Conservation (phyloP, 2,329 filamentous ascomycete genomes). For the Neofusicoccum cordaticola region DNA sequence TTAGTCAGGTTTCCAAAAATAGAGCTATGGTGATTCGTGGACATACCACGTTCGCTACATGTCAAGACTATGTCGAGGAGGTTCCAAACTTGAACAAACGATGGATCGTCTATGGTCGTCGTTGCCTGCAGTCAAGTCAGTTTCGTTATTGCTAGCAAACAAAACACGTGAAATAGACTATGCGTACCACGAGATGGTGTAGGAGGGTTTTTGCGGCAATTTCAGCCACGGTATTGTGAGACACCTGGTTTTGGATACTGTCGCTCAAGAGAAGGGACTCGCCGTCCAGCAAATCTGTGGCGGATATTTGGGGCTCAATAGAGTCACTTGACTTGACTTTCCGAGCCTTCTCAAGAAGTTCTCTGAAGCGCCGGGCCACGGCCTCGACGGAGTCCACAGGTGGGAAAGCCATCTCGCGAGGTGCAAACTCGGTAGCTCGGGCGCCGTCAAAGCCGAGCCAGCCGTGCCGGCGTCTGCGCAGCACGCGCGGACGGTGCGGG, state of each 20-base stretch:
- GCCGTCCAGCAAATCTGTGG: constrained; percentile 36
- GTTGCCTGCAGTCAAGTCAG: constrained; percentile 57
- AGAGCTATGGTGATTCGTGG: constrained; percentile 22
- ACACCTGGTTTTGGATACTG: constrained; percentile 43
- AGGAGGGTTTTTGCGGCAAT: constrained; percentile 80
- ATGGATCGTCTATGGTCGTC: constrained; percentile 71
- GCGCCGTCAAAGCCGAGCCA: neutral
- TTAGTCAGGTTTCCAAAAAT: constrained; percentile 21
- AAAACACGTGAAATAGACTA: neutral
- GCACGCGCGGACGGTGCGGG: neutral
- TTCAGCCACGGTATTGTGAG: constrained; percentile 68
- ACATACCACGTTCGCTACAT: constrained; percentile 76
- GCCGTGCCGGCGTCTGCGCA: neutral
- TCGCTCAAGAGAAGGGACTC: constrained; percentile 27
- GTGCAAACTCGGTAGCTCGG: no score
- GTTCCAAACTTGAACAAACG: constrained; percentile 87
- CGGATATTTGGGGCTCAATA: constrained; percentile 46
- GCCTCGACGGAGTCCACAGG: constrained; percentile 26
- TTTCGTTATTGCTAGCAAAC: neutral
- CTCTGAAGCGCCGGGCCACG: constrained; percentile 34
- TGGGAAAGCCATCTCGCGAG: constrained; percentile 27
- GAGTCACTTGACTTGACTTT: constrained; percentile 38
- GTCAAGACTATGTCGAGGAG: constrained; percentile 88
- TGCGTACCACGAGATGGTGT: constrained; percentile 70
- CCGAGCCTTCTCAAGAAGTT: constrained; percentile 41